Base-by-base conservation (phyloP, 2,329 filamentous ascomycete genomes). In the Fonsecaea nubica region DNA sequence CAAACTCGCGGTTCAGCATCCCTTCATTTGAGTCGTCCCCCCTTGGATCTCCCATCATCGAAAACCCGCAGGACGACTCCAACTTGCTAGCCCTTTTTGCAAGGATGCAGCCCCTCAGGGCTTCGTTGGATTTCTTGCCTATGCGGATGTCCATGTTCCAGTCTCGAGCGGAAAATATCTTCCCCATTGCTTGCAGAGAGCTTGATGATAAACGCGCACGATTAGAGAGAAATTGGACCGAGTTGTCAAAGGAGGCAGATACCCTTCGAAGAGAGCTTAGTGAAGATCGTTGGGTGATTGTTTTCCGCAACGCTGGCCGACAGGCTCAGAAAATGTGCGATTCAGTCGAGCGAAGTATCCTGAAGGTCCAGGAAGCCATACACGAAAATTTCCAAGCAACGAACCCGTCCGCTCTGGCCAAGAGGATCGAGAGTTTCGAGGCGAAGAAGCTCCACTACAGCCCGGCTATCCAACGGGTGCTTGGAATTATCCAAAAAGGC, bases 261-360 rank as follows among this genome's bases (percentile, higher is more conserved):
- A 91, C 91, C 1, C 79, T 99, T 55, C 87, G 93, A 69, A 91
- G 93, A 76, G 95, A 99, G 77, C 83, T 99, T 3, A 93, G 93
- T 33, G 95, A 99, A 77, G 95, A 99, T 75, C 89, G 93, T 64
- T 99, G 95, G 95, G 89, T 99, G 52, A 85, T 96, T 61, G 93
- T 98, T 40, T 99, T 99, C 81, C 88, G 94, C 64, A 94, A 95
- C 71, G 95, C 95, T 15, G 93, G 93, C 13, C 86, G 90, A 64
- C 93, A 97, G 78, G 94, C 95, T 4, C 88, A 95, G 72, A 97
- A 97, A 81, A 97, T 99, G 93, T 94, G 92, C 76, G 92, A 97
- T 72, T 97, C 93, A 3, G 92, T 98, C 25, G 92, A 96, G 75
- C 87, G 94, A 70, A 97, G 93, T 76, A 87, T 96, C 65, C 80